These are phyloP conservation scores for Mortierella sp. DNA, from an alignment of 371 early-diverging fungal species.

Conservation along the genomic window DNA sequence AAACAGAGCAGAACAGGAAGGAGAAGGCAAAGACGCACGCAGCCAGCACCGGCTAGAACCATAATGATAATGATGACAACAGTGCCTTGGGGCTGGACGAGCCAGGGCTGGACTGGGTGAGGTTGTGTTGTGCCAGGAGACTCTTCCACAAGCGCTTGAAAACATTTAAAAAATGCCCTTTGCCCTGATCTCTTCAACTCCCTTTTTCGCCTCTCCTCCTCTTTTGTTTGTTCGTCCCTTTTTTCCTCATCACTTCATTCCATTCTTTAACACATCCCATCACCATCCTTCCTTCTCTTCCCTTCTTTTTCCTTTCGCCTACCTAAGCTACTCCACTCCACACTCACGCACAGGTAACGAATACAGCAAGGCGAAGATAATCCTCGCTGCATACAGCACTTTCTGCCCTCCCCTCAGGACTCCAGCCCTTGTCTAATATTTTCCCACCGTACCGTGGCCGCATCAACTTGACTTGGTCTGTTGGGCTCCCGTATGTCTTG, in stretches of 20 bases:
- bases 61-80: background rate
- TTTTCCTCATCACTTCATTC: background rate
- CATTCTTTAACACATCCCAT: background rate
- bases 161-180: conserved; percentile 38
- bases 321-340: background rate
- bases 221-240: background rate
- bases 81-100: background rate
- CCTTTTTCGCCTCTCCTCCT: background rate
- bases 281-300: background rate
- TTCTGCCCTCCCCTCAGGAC: no score
- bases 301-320: no score
- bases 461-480: no score
- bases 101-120: background rate
- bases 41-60: background rate
- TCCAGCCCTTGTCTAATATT: no score
- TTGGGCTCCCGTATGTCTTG: no score
- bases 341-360: background rate
- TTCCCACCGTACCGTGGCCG: no score
- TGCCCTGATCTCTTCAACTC: conserved; percentile 25
- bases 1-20: background rate
- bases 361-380: no score
- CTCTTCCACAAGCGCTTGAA: background rate
- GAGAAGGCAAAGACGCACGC: background rate
- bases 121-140: no score
- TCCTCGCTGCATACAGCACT: no score